A percentile compares a stretch with the other conserved stretches of the same genome.
phyloP scores from a whole-genome alignment of 495 filamentous ascomycete species.

The Amphirosellinia nigrospora region DNA sequence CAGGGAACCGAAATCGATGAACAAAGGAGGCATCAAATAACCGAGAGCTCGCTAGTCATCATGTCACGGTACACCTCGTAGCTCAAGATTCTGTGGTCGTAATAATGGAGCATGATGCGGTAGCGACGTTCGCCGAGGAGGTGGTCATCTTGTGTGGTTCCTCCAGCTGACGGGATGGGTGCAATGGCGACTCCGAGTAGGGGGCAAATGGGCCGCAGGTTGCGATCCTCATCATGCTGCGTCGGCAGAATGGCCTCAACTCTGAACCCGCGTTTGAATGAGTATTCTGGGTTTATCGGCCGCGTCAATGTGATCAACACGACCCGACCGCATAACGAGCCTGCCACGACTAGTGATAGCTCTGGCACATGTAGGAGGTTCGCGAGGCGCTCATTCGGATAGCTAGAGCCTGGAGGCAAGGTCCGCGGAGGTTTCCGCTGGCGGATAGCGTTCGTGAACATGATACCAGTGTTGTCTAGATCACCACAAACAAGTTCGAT shows the following conservation, averaged over 20 bases:
- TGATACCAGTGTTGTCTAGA: conserved; percentile 45
- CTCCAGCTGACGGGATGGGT: conserved; percentile 55
- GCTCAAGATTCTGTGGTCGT: conserved; percentile 76
- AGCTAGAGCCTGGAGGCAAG: conserved; percentile 42
- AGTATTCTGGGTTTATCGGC: conserved; percentile 32
- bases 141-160: conserved; percentile 45
- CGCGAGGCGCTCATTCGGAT: conserved; percentile 70
- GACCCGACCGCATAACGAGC: conserved; percentile 74
- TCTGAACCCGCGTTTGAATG: conserved; percentile 45
- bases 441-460: conserved; percentile 54
- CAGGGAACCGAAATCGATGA: too few species aligned
- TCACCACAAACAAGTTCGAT: conserved; percentile 63
- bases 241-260: conserved; percentile 53
- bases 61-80: conserved; percentile 69
- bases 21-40: not conserved
- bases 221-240: conserved; percentile 41
- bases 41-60: conserved; percentile 21
- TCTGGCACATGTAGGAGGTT: conserved; percentile 80
- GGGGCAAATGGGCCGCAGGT: conserved; percentile 45
- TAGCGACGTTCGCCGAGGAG: conserved; percentile 60
- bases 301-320: conserved; percentile 74
- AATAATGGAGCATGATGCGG: conserved; percentile 76
- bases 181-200: conserved; percentile 52
- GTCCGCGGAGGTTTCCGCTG: conserved; percentile 34
- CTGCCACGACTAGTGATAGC: conserved; percentile 75